phyloP scores from a whole-genome alignment of 177 flowering plant species.

The Telopea speciosissima region DNA sequence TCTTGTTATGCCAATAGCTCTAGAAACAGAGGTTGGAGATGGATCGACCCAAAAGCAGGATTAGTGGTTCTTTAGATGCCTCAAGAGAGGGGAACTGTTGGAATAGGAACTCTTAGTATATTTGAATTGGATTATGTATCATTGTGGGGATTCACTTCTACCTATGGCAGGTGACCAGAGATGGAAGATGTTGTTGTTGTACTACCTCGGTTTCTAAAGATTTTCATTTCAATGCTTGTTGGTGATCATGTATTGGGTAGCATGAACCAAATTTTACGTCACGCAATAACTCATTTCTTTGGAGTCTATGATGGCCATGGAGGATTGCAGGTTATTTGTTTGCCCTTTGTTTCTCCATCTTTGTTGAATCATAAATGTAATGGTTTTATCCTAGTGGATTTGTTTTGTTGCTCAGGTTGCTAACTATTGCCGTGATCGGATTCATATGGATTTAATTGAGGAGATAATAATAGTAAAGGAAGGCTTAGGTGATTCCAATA shows the following conservation, averaged over 20 bases:
- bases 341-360: neutral
- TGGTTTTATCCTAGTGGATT: neutral
- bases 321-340: constrained; percentile 66
- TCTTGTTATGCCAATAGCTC: constrained; percentile 18
- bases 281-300: constrained; percentile 63
- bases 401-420: constrained; percentile 46
- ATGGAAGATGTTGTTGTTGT: constrained; percentile 88
- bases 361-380: neutral
- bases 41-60: constrained; percentile 25
- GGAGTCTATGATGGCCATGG: constrained; percentile 99
- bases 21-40: constrained; percentile 25
- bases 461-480: constrained; percentile 49
- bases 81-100: constrained; percentile 25
- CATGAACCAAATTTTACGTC: constrained; percentile 30
- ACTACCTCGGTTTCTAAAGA: constrained; percentile 48
- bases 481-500: constrained; percentile 20
- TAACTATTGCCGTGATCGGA: constrained; percentile 34
- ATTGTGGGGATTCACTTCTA: constrained; percentile 70
- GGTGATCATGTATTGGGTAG: constrained; percentile 45
- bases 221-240: constrained; percentile 56
- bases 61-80: constrained; percentile 31
- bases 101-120: constrained; percentile 37
- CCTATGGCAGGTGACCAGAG: constrained; percentile 89
- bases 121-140: constrained; percentile 66
- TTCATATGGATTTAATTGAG: constrained; percentile 65